phyloP scores from a whole-genome alignment of 73 alveolate species.

The Paramecium caudatum region DNA sequence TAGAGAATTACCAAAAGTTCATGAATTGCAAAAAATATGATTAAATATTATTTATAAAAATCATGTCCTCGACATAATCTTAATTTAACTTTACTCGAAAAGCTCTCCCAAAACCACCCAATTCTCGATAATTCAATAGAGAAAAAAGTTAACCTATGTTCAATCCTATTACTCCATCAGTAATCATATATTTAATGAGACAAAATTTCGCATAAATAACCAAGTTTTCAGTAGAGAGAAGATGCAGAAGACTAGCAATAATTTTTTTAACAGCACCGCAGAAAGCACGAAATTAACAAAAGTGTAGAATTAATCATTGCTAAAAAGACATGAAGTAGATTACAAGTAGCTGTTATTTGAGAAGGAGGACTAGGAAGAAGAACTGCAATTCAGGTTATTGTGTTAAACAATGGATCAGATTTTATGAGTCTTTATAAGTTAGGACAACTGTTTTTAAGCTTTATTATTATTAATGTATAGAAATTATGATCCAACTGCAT shows the following conservation, averaged over 20 bases:
- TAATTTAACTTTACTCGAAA: constrained; percentile 33
- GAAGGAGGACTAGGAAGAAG: constrained; percentile 38
- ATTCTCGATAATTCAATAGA: constrained; percentile 39
- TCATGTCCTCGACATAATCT: constrained; percentile 30
- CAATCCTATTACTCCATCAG: constrained; percentile 43
- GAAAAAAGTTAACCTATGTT: constrained; percentile 20
- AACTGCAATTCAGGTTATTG: constrained; percentile 11
- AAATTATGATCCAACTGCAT: constrained; percentile 55
- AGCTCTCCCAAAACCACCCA: constrained; percentile 7
- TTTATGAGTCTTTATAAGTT: not conserved
- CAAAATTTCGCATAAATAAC: constrained; percentile 52
- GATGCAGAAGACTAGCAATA: constrained; percentile 35
- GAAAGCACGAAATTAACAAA: constrained; percentile 50
- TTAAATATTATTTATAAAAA: not conserved
- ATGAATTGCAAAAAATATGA: constrained; percentile 9
- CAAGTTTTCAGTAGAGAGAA: constrained; percentile 46
- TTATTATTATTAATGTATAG: constrained; percentile 17
- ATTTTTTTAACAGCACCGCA: constrained; percentile 29
- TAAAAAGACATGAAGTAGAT: constrained; percentile 33
- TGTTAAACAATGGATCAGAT: constrained; percentile 12
- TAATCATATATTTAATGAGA: not conserved
- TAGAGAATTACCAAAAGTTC: not conserved
- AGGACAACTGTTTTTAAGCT: constrained; percentile 17
- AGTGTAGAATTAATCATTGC: constrained; percentile 48
- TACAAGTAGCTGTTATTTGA: constrained; percentile 27